phyloP scores from a whole-genome alignment of 2,329 filamentous ascomycete genomes.

The Microdochium paspali region DNA sequence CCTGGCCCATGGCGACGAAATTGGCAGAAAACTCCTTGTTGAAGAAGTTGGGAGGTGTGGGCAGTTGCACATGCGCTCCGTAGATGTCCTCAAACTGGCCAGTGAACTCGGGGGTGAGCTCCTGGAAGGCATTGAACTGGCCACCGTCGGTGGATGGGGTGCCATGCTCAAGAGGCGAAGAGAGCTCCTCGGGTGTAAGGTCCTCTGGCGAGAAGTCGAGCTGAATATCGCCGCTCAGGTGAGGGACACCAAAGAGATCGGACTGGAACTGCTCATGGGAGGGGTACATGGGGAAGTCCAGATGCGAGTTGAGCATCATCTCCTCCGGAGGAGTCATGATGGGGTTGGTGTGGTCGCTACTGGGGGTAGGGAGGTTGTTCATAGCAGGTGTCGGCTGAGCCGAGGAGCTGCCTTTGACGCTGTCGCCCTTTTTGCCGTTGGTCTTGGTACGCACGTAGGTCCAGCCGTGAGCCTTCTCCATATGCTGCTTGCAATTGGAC shows the following conservation, averaged over 20 bases:
- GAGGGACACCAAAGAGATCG: slow-evolving; percentile 25
- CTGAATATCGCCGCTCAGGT: slow-evolving; percentile 28
- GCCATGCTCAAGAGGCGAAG: slow-evolving; percentile 40
- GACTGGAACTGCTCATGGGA: slow-evolving; percentile 36
- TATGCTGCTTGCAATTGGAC: slow-evolving; percentile 96
- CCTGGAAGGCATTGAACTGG: slow-evolving; percentile 49
- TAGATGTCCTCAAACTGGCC: slow-evolving; percentile 55
- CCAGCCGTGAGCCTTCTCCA: slow-evolving; percentile 95
- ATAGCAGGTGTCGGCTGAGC: slow-evolving; percentile 46
- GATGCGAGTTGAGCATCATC: slow-evolving; percentile 22
- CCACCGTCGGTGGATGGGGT: slow-evolving; percentile 35
- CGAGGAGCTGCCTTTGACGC: slow-evolving; percentile 34
- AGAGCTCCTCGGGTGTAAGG: slow-evolving; percentile 22
- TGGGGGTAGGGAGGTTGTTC: slow-evolving; percentile 53
- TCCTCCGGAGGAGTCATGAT: slow-evolving; percentile 51
- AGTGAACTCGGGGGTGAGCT: slow-evolving; percentile 50
- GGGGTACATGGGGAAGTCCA: slow-evolving; percentile 41
- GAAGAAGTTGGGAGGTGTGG: slow-evolving; percentile 36
- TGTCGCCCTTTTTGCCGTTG: slow-evolving; percentile 58
- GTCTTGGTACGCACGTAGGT: slow-evolving; percentile 87
- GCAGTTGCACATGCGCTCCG: slow-evolving; percentile 45
- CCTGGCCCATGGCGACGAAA: slow-evolving; percentile 28
- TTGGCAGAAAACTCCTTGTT: slow-evolving; percentile 33
- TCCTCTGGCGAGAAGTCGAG: slow-evolving; percentile 24
- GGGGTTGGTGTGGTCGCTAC: slow-evolving; percentile 43